phyloP scores from a whole-genome alignment of 768 basidiomycete genomes.

The Coprinopsis strossmayeri region DNA sequence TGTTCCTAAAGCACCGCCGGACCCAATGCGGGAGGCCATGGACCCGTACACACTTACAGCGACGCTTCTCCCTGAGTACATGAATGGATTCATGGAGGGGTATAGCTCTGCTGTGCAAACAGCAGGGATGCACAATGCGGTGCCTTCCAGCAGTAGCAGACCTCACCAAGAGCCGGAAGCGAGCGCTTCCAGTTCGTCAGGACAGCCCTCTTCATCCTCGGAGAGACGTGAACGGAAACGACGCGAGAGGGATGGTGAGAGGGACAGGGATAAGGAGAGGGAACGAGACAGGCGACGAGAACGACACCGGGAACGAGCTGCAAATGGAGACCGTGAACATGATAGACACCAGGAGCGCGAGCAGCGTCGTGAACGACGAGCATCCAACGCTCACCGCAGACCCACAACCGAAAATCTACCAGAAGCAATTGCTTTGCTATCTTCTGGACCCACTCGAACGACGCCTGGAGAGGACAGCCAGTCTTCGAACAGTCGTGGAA shows the following conservation, averaged over 20 bases:
- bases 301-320: constrained; percentile 2
- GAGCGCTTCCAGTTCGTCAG: not conserved
- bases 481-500: not conserved
- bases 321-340: too few species aligned
- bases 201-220: not conserved
- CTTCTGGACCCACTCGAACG: too few species aligned
- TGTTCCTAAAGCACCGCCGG: constrained; percentile 1
- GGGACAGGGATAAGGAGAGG: constrained; percentile 1
- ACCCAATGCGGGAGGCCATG: constrained; percentile 12
- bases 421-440: too few species aligned
- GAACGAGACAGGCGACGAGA: not conserved
- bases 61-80: constrained; percentile 19
- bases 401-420: too few species aligned
- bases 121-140: constrained; percentile 1
- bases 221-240: not conserved
- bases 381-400: too few species aligned
- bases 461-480: not conserved
- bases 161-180: not conserved
- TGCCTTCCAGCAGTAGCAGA: not conserved
- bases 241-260: not conserved
- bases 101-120: not conserved
- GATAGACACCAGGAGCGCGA: too few species aligned
- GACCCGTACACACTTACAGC: constrained; percentile 20
- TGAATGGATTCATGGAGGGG: constrained; percentile 20
- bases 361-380: too few species aligned